phyloP scores from a whole-genome alignment of 1,139 yeast genomes.

The Candida smagusa region DNA sequence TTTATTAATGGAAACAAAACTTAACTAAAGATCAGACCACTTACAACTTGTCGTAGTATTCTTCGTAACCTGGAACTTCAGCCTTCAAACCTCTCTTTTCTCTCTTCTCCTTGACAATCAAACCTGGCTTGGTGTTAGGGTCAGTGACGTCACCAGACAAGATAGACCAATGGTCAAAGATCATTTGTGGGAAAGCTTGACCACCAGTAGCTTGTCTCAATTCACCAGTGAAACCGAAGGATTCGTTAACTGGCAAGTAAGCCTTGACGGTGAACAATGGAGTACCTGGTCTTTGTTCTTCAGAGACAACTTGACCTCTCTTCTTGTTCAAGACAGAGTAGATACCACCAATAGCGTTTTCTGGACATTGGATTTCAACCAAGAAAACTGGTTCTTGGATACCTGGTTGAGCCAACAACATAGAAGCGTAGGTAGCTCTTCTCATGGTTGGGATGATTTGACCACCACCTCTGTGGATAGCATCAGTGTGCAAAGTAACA shows the following conservation, averaged over 20 bases:
- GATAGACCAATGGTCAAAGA: constrained; percentile 97
- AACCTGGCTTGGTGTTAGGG: constrained; percentile 92
- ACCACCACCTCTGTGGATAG: constrained; percentile 99
- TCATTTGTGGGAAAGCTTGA: constrained; percentile 99
- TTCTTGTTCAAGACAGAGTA: constrained; percentile 98
- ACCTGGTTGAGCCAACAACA: constrained; percentile 97
- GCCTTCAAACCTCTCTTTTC: constrained; percentile 97
- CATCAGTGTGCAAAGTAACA: constrained; percentile 99
- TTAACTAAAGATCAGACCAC: constrained; percentile 12
- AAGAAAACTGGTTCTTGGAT: constrained; percentile 99
- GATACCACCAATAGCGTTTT: constrained; percentile 99
- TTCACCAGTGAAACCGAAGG: constrained; percentile 99
- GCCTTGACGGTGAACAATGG: constrained; percentile 99
- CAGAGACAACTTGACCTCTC: constrained; percentile 99
- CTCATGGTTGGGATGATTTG: constrained; percentile 99
- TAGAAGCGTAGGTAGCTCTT: constrained; percentile 98
- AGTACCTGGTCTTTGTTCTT: constrained; percentile 99
- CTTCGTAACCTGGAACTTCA: constrained; percentile 98
- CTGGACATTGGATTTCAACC: constrained; percentile 99
- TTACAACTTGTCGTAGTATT: constrained; percentile 98
- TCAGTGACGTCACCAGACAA: constrained; percentile 92
- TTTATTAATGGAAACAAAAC: constrained; percentile 2
- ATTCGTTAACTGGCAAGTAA: constrained; percentile 99
- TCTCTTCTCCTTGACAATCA: constrained; percentile 85
- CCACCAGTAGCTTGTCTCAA: constrained; percentile 99